A percentile compares a stretch with the other conserved stretches of the same genome.
phyloP scores from a whole-genome alignment of 1,139 yeast species.

The Yamadazyma mexicana region DNA sequence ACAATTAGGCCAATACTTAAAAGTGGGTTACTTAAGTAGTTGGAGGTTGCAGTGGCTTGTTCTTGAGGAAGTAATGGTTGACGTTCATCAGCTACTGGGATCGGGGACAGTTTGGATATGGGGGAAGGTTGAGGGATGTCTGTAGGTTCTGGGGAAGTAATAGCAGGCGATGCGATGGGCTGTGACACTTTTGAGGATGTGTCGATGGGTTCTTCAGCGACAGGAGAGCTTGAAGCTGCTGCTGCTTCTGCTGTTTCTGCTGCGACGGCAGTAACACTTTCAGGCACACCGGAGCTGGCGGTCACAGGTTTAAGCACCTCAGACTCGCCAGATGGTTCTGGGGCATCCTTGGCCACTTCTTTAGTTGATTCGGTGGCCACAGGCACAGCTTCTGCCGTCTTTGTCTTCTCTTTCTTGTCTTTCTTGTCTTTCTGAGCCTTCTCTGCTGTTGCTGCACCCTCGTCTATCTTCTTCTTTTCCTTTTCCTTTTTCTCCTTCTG shows the following conservation, averaged over 20 bases:
- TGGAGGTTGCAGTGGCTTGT: conserved; percentile 4
- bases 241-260: not conserved
- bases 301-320: not conserved
- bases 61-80: conserved; percentile 12
- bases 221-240: too few species aligned
- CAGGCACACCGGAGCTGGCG: not conserved
- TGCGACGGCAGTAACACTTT: not conserved
- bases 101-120: conserved; percentile 5
- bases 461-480: conserved; percentile 1
- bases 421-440: not conserved
- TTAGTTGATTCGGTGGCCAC: not conserved
- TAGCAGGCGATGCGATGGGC: not conserved
- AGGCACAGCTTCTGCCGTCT: not conserved
- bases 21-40: conserved; percentile 17
- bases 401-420: too few species aligned
- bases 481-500: conserved; percentile 4
- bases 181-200: not conserved
- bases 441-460: not conserved
- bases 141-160: not conserved
- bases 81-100: conserved; percentile 12
- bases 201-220: conserved; percentile 1
- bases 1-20: conserved; percentile 16
- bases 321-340: not conserved
- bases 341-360: not conserved
- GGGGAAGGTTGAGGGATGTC: conserved; percentile 5